These are phyloP conservation scores for Rhizomucor miehei DNA, from an alignment of 371 early-diverging fungal genomes.

Conservation along the genomic window DNA sequence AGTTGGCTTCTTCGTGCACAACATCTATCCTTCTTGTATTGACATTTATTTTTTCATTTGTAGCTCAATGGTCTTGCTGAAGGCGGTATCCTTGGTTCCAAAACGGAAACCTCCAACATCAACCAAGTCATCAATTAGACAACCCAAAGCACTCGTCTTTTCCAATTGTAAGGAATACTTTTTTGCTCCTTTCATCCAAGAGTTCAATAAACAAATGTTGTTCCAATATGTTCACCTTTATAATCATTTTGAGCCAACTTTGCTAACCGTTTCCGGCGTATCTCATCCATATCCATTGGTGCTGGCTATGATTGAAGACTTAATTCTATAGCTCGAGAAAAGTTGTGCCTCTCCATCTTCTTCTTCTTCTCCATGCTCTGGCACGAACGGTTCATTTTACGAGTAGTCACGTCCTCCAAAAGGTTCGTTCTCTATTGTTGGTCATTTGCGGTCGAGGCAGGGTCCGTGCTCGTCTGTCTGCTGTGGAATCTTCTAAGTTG, in stretches of 20 bases:
- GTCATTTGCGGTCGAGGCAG: constrained; percentile 9
- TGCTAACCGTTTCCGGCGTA: constrained; percentile 32
- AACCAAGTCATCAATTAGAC: background rate
- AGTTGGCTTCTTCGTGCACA: background rate
- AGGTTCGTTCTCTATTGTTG: constrained; percentile 4
- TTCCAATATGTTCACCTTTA: background rate
- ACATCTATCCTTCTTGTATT: background rate
- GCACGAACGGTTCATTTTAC: constrained; percentile 4
- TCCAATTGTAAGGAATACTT: background rate
- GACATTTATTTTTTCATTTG: background rate
- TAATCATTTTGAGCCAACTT: constrained; percentile 22
- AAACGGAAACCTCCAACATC: background rate
- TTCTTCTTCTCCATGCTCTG: constrained; percentile 3
- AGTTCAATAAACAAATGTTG: background rate
- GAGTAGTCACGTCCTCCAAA: constrained; percentile 34
- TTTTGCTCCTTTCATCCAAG: background rate
- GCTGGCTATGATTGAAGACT: constrained; percentile 20
- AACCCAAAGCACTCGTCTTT: background rate
- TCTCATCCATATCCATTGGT: constrained; percentile 25
- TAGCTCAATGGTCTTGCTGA: background rate
- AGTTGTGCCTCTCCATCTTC: constrained; percentile 28
- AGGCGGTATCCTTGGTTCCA: background rate
- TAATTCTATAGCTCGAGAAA: constrained; percentile 32
- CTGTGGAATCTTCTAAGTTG: constrained; percentile 13
- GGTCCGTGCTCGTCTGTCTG: constrained; percentile 22